Base-by-base conservation (phyloP, 306 rosid species). In the Trifolium pratense region DNA sequence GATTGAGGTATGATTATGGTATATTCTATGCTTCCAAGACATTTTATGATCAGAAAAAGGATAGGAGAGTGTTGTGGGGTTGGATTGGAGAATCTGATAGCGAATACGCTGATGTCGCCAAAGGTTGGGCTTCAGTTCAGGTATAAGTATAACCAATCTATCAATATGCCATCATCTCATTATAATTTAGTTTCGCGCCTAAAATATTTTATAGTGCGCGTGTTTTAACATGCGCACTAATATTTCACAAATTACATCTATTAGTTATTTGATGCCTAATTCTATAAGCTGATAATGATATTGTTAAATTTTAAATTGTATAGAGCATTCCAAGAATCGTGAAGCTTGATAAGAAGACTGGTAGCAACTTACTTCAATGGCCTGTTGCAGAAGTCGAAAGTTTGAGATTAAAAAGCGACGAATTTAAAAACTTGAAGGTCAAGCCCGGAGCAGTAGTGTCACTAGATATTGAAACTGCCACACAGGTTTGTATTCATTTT, bases 51-150 rank as follows among this genome's bases (percentile, higher is more conserved):
- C 85, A 79, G 36, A 79, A 49, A 5, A 85, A 78, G 72, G 17
- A 29, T 0, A 94, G 98, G 81, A 91, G 98, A 74, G 74, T 94
- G 6, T 83, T 94, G 87, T 94, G 98, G 98, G 96, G 98, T 67
- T 94, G 98, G 98, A 89, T 94, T 71, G 86, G 88, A 9, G 98
- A 94, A 65, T 85, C 96, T 1, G 98, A 94, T 9, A 94, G 95
- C 18, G 98, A 94, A 80, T 70, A 20, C 77, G 89, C 96, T 34
- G 98, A 94, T 78, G 74, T 91, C 4, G 39, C 87, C 70, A 94
- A 94, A 75, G 94, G 98, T 16, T 94, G 98, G 98, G 97, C 98
- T 1, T 94, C 96, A 7, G 77, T 94, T 79, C 98, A 94, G 91
- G 98, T 93, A 86, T 2, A 37, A 26, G 98, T 93, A 86, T 2